These are phyloP conservation scores for Fusarium sulawesiense DNA, from an alignment of 2,329 filamentous ascomycete genomes.

Conservation along the genomic window DNA sequence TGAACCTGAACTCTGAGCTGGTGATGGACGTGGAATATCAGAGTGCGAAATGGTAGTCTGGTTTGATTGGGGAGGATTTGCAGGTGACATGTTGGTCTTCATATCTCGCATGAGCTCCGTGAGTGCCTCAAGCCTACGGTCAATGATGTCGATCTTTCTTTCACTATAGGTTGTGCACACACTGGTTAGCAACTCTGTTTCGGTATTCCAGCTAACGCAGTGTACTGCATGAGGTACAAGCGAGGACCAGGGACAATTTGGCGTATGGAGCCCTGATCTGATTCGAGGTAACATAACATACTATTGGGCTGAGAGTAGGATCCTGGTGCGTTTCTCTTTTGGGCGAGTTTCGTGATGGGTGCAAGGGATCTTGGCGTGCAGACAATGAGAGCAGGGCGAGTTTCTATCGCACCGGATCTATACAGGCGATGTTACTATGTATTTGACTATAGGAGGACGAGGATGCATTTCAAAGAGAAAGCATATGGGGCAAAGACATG, in stretches of 20 bases:
- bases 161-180: conserved; percentile 43
- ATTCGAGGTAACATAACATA: conserved; percentile 36
- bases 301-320: conserved; percentile 54
- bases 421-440: conserved; percentile 11
- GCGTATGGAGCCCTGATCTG: neutral
- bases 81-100: conserved; percentile 42
- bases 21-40: conserved; percentile 24
- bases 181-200: neutral
- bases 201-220: neutral
- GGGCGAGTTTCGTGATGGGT: conserved; percentile 49
- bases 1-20: conserved; percentile 26
- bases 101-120: conserved; percentile 51
- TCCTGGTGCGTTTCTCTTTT: conserved; percentile 53
- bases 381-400: conserved; percentile 52
- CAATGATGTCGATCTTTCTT: conserved; percentile 54
- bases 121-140: conserved; percentile 51
- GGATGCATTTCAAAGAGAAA: neutral
- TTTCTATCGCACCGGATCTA: conserved; percentile 55
- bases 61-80: conserved; percentile 6
- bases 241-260: neutral
- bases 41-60: conserved; percentile 32
- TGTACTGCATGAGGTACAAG: neutral
- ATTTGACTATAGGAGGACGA: conserved; percentile 12
- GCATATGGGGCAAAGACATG: neutral
- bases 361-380: conserved; percentile 53